phyloP scores from a whole-genome alignment of 176 grass and related monocot genomes.

The Aechmea fasciata region DNA sequence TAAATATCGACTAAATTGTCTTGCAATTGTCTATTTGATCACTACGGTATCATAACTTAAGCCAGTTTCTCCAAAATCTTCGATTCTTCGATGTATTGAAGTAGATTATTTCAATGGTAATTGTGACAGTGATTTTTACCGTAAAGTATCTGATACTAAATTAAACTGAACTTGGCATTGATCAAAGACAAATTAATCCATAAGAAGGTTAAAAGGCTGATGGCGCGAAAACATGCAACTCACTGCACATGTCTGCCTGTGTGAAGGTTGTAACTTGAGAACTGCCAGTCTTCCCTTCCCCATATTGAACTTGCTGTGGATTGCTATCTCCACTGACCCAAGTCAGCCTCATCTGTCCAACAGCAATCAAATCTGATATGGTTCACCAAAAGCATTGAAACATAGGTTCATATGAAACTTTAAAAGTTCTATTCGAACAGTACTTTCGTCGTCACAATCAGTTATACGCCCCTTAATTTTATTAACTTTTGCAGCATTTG shows the following conservation, averaged over 20 bases:
- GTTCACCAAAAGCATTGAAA: background rate
- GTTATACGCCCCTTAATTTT: no score
- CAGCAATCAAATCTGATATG: background rate
- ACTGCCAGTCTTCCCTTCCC: conserved; percentile 17
- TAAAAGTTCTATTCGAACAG: background rate
- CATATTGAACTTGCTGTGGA: conserved; percentile 62
- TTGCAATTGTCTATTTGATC: no score
- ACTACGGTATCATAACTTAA: background rate
- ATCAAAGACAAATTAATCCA: background rate
- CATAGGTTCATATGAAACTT: background rate
- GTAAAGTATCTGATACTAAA: no score
- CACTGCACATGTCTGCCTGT: conserved; percentile 70
- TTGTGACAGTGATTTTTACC: background rate
- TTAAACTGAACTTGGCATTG: no score
- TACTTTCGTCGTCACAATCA: no score
- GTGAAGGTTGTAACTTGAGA: conserved; percentile 52
- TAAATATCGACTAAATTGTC: no score
- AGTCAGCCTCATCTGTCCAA: conserved; percentile 58
- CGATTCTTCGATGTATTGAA: no score
- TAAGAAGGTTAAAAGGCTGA: background rate
- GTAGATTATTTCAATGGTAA: no score
- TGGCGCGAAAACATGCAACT: conserved; percentile 10
- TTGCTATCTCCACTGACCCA: conserved; percentile 75
- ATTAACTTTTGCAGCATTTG: no score
- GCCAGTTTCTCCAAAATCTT: no score